Base-by-base conservation (phyloP, 148 eudicot species). In the Camellia lanceoleosa region DNA sequence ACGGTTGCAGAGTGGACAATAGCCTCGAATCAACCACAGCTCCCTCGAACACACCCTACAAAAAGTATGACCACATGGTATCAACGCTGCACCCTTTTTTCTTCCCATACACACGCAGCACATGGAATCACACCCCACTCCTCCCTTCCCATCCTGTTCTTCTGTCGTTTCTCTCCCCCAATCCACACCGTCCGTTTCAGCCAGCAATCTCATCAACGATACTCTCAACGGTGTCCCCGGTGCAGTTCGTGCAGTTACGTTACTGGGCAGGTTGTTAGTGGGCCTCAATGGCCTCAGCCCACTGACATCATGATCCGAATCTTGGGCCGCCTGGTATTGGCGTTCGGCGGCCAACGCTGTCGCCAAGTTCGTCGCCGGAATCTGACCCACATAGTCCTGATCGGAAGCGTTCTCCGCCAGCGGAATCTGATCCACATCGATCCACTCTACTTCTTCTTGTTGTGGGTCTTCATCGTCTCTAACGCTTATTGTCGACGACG, bases 101-200 rank as follows among this genome's bases (percentile, higher is more conserved):
- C 98, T 91, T 69, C 82, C 91, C 97, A 95, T 95, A 89, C 98
- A 95, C 91, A 95, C 98, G 87, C 98, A 94, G 71, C 98, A 95
- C 91, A 86, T 78, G 0, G 77, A 60, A 84, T 90, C 98, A 79
- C 52, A 49, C 63, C 90, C 89, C 44, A 18, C 41, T n/a, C 13
- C 61, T 14, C n/a, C 75, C 49, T 7, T 49, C 52, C 7, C 52
- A 4, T 49, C 52, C 52, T 49, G 5, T 47, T 23, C 63, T 43
- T 75, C 80, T 49, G 64, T 55, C 13, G 9, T 73, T 69, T 41
- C 62, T 64, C 20, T 71, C 79, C 13, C 88, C 15, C 82, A 78
- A 58, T 79, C 86, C 3, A 75, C 78, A 60, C 88, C 89, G 75
- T 89, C 88, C 59, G 91, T 82, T 79, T 92, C 97, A 75, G 87